phyloP scores from a whole-genome alignment of 1,284 basidiomycete genomes.

The Fomitopsis schrenkii region DNA sequence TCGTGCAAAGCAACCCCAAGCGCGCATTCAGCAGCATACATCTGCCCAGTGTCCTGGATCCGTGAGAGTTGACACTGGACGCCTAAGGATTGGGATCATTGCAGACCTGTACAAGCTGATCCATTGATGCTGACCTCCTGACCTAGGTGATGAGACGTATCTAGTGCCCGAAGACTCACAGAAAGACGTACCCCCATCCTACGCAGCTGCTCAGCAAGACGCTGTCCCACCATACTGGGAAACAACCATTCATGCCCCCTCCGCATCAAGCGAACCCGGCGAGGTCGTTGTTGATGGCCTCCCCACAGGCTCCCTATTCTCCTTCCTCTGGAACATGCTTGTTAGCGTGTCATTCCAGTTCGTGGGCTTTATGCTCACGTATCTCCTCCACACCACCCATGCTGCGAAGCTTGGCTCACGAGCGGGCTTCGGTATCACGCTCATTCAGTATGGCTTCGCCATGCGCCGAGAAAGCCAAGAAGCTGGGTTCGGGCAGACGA shows the following conservation, averaged over 20 bases:
- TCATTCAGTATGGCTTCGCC: conserved; percentile 94
- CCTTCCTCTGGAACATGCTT: conserved; percentile 90
- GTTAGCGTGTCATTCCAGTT: conserved; percentile 97
- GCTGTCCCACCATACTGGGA: conserved; percentile 98
- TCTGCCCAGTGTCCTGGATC: background rate
- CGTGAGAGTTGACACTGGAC: background rate
- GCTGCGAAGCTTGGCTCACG: conserved; percentile 93
- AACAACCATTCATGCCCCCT: conserved; percentile 87
- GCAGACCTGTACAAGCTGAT: background rate
- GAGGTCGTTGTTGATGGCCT: conserved; percentile 76
- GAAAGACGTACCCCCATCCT: conserved; percentile 84
- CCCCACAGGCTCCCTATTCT: conserved; percentile 78
- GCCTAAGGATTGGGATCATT: background rate
- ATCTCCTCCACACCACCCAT: conserved; percentile 92
- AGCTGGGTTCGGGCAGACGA: conserved; percentile 20
- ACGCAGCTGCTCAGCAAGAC: conserved; percentile 89
- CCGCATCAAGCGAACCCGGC: conserved; percentile 43
- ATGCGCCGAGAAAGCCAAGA: conserved; percentile 49
- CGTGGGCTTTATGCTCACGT: conserved; percentile 93
- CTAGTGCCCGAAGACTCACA: conserved; percentile 77
- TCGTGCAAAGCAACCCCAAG: too few species aligned
- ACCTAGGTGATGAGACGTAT: conserved; percentile 64
- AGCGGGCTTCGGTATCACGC: conserved; percentile 91
- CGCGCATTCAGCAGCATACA: too few species aligned
- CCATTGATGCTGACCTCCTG: background rate